phyloP scores from a whole-genome alignment of 148 eudicot genomes.

The Rhododendron henanense region DNA sequence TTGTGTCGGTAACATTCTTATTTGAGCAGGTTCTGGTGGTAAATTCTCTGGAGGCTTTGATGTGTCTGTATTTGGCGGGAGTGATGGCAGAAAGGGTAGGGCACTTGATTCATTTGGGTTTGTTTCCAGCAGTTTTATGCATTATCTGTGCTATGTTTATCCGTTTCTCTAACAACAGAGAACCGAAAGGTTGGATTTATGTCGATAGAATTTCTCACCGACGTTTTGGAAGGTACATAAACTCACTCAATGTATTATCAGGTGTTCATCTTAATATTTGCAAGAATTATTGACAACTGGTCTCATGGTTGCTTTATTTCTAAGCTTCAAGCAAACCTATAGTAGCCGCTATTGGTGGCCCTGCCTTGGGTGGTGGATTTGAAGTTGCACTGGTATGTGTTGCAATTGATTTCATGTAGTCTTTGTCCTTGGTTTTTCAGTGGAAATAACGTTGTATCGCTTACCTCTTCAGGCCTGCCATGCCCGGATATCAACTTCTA shows the following conservation, averaged over 20 bases:
- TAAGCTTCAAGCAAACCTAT: slow-evolving; percentile 30
- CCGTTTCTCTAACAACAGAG: slow-evolving; percentile 6
- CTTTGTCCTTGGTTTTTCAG: not conserved
- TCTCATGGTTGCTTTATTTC: not conserved
- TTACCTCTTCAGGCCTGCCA: slow-evolving; percentile 28
- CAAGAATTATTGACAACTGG: not conserved
- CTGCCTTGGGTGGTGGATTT: slow-evolving; percentile 32
- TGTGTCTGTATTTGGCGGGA: slow-evolving; percentile 27
- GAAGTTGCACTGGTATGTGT: slow-evolving; percentile 31
- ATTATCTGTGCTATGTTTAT: not conserved
- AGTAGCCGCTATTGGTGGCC: slow-evolving; percentile 33
- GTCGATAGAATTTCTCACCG: slow-evolving; percentile 24
- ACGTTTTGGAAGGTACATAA: slow-evolving; percentile 27
- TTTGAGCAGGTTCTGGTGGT: slow-evolving; percentile 24
- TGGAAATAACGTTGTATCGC: not conserved
- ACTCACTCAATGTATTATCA: not conserved
- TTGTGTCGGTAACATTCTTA: slow-evolving; percentile 5
- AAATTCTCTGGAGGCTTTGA: slow-evolving; percentile 31
- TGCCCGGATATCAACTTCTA: slow-evolving; percentile 33
- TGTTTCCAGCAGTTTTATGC: not conserved
- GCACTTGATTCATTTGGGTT: not conserved
- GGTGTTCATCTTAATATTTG: not conserved
- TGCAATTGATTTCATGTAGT: not conserved
- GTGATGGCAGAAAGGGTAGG: slow-evolving; percentile 20
- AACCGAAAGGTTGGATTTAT: slow-evolving; percentile 15